Conservation (phyloP, 1,284 basidiomycete genomes). For the Boletus hoseneyae region DNA sequence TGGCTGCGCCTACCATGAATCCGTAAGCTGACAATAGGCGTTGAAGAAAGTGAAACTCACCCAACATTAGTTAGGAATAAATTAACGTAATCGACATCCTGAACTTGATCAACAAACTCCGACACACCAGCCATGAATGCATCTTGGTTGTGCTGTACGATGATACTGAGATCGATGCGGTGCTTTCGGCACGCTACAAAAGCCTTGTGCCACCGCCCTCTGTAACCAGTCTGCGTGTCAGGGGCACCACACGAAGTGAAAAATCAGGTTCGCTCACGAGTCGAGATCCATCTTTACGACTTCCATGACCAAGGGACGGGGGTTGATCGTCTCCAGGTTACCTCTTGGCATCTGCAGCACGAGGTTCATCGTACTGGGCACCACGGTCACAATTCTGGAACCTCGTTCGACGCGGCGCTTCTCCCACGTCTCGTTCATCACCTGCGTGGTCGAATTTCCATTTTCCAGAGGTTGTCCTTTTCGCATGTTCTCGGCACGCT, state of each 20-base stretch:
- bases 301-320: conserved; percentile 86
- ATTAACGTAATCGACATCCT: conserved; percentile 91
- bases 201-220: conserved; percentile 76
- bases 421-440: conserved; percentile 54
- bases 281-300: conserved; percentile 75
- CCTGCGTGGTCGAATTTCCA: conserved; percentile 26
- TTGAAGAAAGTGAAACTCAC: conserved; percentile 42
- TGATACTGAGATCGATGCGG: conserved; percentile 85
- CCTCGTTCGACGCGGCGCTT: conserved; percentile 83
- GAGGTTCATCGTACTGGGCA: conserved; percentile 84
- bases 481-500: neutral
- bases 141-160: conserved; percentile 76
- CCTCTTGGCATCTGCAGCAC: conserved; percentile 98
- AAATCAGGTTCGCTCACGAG: conserved; percentile 46
- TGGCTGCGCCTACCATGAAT: conserved; percentile 45
- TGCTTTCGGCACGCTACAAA: conserved; percentile 92
- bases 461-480: conserved; percentile 21
- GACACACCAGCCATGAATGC: conserved; percentile 66
- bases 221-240: conserved; percentile 26
- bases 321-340: conserved; percentile 94
- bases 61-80: conserved; percentile 86
- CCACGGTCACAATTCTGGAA: conserved; percentile 79
- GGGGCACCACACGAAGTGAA: conserved; percentile 1
- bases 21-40: neutral
- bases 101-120: conserved; percentile 80